phyloP scores from a whole-genome alignment of 139 green algal species.

The Volvox africanus region DNA sequence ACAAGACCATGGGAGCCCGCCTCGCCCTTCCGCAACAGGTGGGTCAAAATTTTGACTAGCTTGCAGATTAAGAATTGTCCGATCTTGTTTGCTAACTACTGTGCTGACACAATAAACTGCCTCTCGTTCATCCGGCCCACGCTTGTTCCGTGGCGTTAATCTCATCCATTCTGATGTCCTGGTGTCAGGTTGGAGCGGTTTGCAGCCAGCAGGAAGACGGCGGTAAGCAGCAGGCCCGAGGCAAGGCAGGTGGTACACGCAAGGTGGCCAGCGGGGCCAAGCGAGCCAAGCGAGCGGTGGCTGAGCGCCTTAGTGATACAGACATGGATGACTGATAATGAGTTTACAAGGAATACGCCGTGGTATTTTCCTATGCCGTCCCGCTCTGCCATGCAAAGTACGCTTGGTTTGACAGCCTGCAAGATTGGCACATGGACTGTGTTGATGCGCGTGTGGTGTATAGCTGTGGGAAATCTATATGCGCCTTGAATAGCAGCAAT shows the following conservation, averaged over 20 bases:
- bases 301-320: background rate
- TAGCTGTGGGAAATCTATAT: no score
- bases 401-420: no score
- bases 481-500: no score
- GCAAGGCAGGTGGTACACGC: background rate
- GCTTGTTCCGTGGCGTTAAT: background rate
- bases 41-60: no score
- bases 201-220: background rate
- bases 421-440: no score
- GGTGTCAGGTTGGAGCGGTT: background rate
- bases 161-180: background rate
- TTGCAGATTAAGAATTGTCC: no score
- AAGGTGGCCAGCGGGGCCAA: slow-evolving; percentile 26
- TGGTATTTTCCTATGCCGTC: no score
- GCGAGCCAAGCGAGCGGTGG: slow-evolving; percentile 20
- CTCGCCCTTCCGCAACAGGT: background rate
- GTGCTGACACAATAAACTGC: no score
- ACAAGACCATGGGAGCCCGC: slow-evolving; percentile 54
- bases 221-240: background rate
- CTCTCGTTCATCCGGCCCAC: no score
- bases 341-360: no score
- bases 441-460: no score
- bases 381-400: background rate
- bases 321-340: background rate
- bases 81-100: no score